A percentile compares a stretch with the other conserved stretches of the same genome.
Evolutionary conservation across 495 filamentous ascomycete species (phyloP).

Genomic region (Penicillium paxilli): DNA sequence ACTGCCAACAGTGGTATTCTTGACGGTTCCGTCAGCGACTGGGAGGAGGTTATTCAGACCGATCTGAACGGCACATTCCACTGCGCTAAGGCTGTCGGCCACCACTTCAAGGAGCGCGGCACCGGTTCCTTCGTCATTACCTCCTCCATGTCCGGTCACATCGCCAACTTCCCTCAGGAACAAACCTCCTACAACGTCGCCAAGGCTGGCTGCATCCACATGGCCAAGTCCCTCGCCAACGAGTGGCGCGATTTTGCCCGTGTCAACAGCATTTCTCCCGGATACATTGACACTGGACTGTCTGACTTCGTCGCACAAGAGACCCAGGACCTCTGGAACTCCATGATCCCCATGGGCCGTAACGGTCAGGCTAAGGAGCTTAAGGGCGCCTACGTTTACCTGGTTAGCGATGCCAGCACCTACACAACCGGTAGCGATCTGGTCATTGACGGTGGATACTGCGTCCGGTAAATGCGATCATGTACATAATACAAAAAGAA

Average conservation of each 20-base stretch:
- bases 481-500: neutral
- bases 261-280: constrained; percentile 72
- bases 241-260: constrained; percentile 79
- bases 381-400: constrained; percentile 81
- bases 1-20: constrained; percentile 63
- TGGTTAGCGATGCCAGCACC: constrained; percentile 71
- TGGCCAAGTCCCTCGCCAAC: constrained; percentile 64
- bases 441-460: constrained; percentile 68
- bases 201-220: constrained; percentile 62
- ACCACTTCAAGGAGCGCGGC: constrained; percentile 62
- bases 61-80: constrained; percentile 66
- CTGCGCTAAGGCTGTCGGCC: constrained; percentile 66
- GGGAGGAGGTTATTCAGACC: constrained; percentile 67
- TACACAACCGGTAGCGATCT: constrained; percentile 85
- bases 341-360: constrained; percentile 76
- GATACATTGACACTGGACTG: constrained; percentile 79
- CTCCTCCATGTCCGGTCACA: constrained; percentile 68
- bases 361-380: constrained; percentile 77
- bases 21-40: constrained; percentile 63
- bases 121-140: constrained; percentile 65
- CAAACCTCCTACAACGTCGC: constrained; percentile 81
- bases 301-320: constrained; percentile 73
- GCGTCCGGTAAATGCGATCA: constrained; percentile 35
- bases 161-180: constrained; percentile 77
- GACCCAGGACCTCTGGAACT: constrained; percentile 67